Base-by-base conservation (phyloP, 768 basidiomycete genomes). In the Mycena haematopus region DNA sequence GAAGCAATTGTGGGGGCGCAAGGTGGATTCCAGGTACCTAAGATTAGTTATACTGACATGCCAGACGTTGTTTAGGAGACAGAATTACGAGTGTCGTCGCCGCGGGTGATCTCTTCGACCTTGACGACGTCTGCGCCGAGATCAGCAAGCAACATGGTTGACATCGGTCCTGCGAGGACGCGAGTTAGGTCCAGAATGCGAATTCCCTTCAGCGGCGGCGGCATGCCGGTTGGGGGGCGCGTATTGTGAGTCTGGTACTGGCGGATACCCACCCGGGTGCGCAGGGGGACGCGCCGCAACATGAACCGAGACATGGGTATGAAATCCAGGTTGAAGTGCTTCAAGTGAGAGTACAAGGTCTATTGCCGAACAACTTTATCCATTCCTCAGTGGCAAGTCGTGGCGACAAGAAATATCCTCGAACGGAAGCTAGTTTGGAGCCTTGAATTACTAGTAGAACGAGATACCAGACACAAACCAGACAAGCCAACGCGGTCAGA, bases 61-160 rank as follows among this genome's bases (percentile, higher is more conserved):
- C 52, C 52, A 51, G 19, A 36, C 50, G 50, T 52, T 35, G 49
- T 53, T 19, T 10, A 33, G 59, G 52, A 21, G 25, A 22, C 15
- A 52, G 21, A 57, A 82, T 72, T 76, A 86, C 94, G 85, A 33
- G 96, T 98, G 76, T 98, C 96, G 70, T 98, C 96, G 24, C 96
- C 96, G 61, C 81, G 83, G 46, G 82, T 79, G 55, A 85, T 79
- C 71, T 93, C 91, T 72, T 96, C 94, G 6, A 97, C 86, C 74
- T 97, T 98, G 74, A 97, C 85, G 29, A 98, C 94, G 72, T 98
- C 94, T 50, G 96, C 96, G 1, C 93, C 90, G 36, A 96, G 77
- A 76, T 96, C 94, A 8, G 89, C 95, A n/a, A 97, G 81, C 63
- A 96, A 82, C 95, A 96, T 92, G 1, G 94, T 92, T n/a, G 90